A percentile compares a stretch with the other conserved stretches of the same genome.
These are phyloP conservation scores for Colletotrichum nymphaeae DNA, from an alignment of 2,329 filamentous ascomycete genomes.

Conservation along the genomic window DNA sequence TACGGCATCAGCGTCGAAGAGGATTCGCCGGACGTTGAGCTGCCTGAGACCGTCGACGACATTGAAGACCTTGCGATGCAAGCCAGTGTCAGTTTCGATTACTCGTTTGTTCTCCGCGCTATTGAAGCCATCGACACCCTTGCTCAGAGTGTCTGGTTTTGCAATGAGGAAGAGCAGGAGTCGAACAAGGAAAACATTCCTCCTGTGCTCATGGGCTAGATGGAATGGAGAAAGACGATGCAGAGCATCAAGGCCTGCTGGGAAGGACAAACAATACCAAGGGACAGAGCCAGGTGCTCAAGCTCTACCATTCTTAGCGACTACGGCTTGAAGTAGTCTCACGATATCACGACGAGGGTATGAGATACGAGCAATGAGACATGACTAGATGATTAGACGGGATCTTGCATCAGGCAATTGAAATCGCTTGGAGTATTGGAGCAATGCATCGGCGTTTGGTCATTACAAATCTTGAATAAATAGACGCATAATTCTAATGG, in stretches of 20 bases:
- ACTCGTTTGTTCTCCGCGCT: neutral
- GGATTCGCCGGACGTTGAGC: neutral
- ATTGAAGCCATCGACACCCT: neutral
- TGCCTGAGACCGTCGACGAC: neutral
- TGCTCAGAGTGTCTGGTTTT: neutral
- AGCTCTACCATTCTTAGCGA: neutral
- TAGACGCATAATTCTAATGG: neutral
- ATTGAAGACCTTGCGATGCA: neutral
- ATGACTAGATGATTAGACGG: neutral
- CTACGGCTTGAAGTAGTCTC: neutral
- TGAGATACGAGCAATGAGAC: neutral
- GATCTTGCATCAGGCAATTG: neutral
- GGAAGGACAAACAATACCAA: neutral
- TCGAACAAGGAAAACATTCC: neutral
- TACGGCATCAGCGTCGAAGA: constrained; percentile 2
- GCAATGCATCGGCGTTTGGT: neutral
- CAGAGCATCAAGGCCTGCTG: no score
- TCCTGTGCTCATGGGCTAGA: neutral
- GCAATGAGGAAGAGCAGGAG: neutral
- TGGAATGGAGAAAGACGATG: neutral
- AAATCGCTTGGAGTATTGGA: neutral
- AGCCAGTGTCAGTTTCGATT: neutral
- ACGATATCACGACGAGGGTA: neutral
- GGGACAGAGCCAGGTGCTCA: neutral
- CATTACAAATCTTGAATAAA: neutral